A percentile compares a stretch with the other conserved stretches of the same genome.
phyloP scores from a whole-genome alignment of 129 eudicot genomes.

The Heracleum sosnowskyi region DNA sequence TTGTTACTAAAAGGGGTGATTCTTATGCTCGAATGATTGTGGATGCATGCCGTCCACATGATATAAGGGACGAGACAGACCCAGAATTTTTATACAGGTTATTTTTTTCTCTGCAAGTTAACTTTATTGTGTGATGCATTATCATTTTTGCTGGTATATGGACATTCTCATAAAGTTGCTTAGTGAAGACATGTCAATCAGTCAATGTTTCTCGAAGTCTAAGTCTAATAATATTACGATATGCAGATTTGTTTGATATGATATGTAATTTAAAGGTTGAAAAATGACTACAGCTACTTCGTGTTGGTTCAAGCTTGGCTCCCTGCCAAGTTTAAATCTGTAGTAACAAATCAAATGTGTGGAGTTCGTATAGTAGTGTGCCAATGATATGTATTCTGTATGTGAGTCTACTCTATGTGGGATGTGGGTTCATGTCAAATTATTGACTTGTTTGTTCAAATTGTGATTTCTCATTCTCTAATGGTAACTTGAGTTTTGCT shows the following conservation, averaged over 20 bases:
- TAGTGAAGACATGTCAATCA: neutral
- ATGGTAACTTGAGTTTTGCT: neutral
- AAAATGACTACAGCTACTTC: neutral
- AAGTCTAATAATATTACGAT: neutral
- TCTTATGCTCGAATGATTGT: slow-evolving; percentile 80
- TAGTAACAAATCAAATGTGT: neutral
- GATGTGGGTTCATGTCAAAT: neutral
- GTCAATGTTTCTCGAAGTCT: neutral
- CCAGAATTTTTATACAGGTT: slow-evolving; percentile 84
- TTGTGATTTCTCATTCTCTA: neutral
- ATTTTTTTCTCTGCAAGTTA: neutral
- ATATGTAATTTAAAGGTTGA: neutral
- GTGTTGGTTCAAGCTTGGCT: neutral
- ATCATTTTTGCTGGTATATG: neutral
- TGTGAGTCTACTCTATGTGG: neutral
- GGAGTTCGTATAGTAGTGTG: neutral
- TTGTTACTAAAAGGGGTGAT: slow-evolving; percentile 58
- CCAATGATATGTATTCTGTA: neutral
- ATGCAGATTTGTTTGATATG: neutral
- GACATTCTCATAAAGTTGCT: neutral
- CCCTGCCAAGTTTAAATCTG: neutral
- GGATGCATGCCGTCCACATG: slow-evolving; percentile 94
- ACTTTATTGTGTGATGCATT: neutral
- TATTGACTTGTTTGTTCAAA: neutral
- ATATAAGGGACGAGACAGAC: slow-evolving; percentile 81